phyloP scores from a whole-genome alignment of 495 filamentous ascomycete species.

The Tuber brumale region DNA sequence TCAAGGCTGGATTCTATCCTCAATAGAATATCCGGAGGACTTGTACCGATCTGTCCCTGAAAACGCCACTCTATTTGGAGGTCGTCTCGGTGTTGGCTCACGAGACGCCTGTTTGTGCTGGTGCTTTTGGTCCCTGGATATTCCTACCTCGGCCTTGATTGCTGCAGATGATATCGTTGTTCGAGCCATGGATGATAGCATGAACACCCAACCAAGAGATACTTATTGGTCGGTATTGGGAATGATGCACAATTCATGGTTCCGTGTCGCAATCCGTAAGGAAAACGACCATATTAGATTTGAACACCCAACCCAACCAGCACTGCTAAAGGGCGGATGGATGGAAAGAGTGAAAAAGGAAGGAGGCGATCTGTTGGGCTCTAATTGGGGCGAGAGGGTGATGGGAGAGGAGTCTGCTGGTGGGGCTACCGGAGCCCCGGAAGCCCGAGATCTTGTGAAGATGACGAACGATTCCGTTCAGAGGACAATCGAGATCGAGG shows the following conservation, averaged over 20 bases:
- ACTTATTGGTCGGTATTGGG: slow-evolving; percentile 97
- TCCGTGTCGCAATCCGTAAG: slow-evolving; percentile 68
- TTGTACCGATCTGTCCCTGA: slow-evolving; percentile 56
- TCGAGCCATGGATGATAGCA: slow-evolving; percentile 83
- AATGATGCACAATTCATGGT: slow-evolving; percentile 99
- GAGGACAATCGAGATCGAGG: slow-evolving; percentile 60
- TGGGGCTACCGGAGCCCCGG: slow-evolving; percentile 38
- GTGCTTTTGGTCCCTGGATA: slow-evolving; percentile 85
- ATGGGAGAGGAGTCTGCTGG: slow-evolving; percentile 42
- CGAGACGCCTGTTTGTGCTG: slow-evolving; percentile 82
- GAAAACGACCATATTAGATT: slow-evolving; percentile 60
- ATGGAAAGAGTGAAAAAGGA: slow-evolving; percentile 91
- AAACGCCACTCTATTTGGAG: slow-evolving; percentile 64
- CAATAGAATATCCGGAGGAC: slow-evolving; percentile 82
- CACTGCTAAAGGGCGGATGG: slow-evolving; percentile 71
- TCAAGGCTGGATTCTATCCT: slow-evolving; percentile 70
- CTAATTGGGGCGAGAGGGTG: slow-evolving; percentile 77
- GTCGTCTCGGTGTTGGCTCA: slow-evolving; percentile 73
- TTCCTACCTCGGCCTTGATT: slow-evolving; percentile 57
- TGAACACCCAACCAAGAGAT: slow-evolving; percentile 81
- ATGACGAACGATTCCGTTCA: slow-evolving; percentile 70
- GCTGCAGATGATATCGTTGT: slow-evolving; percentile 69
- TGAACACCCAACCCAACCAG: slow-evolving; percentile 86
- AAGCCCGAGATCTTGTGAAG: slow-evolving; percentile 57
- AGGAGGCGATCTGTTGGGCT: slow-evolving; percentile 74